Percentiles rank a stretch among this genome's conserved stretches.
phyloP scores from a whole-genome alignment of 2,329 filamentous ascomycete species.

The Coniochaeta hoffmannii region DNA sequence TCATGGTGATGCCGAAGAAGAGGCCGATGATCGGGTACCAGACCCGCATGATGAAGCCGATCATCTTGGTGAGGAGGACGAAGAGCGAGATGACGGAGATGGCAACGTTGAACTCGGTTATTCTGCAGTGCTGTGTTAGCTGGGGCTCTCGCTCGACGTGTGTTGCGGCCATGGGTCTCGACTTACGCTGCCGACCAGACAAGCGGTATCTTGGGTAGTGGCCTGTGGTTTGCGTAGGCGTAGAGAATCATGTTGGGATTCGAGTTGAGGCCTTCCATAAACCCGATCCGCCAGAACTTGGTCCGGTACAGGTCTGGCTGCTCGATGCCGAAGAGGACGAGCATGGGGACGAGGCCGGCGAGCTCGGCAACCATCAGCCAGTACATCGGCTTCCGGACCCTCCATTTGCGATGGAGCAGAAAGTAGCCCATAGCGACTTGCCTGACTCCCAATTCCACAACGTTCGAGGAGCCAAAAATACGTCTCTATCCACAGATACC shows the following conservation, averaged over 20 bases:
- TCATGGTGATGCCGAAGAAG: constrained; percentile 48
- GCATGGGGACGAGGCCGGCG: constrained; percentile 52
- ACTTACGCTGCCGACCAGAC: constrained; percentile 69
- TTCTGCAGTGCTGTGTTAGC: constrained; percentile 36
- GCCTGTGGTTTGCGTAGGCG: constrained; percentile 63
- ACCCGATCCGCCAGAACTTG: constrained; percentile 66
- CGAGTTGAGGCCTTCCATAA: constrained; percentile 65
- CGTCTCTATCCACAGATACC: no score
- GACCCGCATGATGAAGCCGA: constrained; percentile 62
- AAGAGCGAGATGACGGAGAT: constrained; percentile 72
- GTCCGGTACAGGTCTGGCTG: constrained; percentile 67
- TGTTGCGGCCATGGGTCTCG: not conserved
- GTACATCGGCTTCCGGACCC: constrained; percentile 49
- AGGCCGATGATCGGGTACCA: constrained; percentile 61
- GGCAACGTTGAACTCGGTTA: constrained; percentile 70
- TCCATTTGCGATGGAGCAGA: constrained; percentile 54
- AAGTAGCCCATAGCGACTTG: constrained; percentile 35
- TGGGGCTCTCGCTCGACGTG: not conserved
- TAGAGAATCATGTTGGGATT: constrained; percentile 63
- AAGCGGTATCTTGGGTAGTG: constrained; percentile 54
- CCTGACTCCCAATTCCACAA: not conserved
- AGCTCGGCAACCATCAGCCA: constrained; percentile 61
- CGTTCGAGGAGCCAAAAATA: no score
- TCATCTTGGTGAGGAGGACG: constrained; percentile 63
- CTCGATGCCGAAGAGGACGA: constrained; percentile 66